Percentiles rank a stretch among this genome's conserved stretches.
Evolutionary conservation across 2,329 filamentous ascomycete genomes (phyloP).

Genomic region (Trichoderma sp.): DNA sequence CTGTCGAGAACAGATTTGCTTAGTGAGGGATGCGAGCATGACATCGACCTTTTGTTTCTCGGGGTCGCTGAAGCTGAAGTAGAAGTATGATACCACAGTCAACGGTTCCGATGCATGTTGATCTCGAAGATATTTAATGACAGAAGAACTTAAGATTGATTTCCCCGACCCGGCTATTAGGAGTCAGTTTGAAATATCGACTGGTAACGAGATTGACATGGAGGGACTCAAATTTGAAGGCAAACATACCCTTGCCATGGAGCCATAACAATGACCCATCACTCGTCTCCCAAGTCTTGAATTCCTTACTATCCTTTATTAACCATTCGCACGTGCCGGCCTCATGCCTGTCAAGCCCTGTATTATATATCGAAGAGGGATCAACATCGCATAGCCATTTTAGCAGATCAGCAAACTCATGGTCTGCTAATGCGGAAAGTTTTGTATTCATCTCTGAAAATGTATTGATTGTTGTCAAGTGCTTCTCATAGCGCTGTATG

Average conservation of each 20-base stretch:
- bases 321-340: background rate
- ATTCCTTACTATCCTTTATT: background rate
- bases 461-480: background rate
- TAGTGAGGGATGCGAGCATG: background rate
- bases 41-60: background rate
- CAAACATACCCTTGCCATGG: background rate
- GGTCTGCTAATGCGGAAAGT: background rate
- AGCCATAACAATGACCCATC: background rate
- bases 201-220: background rate
- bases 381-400: background rate
- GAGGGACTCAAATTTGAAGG: rapidly evolving
- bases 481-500: background rate
- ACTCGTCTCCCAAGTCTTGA: background rate
- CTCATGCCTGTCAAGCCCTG: background rate
- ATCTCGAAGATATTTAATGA: background rate
- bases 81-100: background rate
- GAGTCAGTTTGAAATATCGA: background rate
- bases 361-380: background rate
- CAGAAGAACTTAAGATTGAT: background rate
- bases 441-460: background rate
- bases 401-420: background rate
- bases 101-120: background rate
- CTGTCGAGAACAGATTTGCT: background rate
- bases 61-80: background rate
- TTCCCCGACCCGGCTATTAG: background rate